A percentile compares a stretch with the other conserved stretches of the same genome.
phyloP scores from a whole-genome alignment of 2,329 filamentous ascomycete genomes.

The Monilinia polystroma region DNA sequence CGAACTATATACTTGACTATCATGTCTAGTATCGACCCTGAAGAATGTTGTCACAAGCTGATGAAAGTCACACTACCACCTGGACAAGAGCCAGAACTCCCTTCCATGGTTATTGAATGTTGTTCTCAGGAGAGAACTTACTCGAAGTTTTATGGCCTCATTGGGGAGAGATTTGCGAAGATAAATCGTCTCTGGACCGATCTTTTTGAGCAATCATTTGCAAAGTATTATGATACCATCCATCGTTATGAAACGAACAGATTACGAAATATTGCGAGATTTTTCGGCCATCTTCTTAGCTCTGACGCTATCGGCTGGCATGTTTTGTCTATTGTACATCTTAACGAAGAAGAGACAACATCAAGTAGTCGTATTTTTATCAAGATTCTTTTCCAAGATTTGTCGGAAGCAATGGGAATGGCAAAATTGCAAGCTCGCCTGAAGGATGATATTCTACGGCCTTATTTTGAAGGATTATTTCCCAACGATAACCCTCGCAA shows the following conservation, averaged over 20 bases:
- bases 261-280: conserved; percentile 88
- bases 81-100: conserved; percentile 84
- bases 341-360: conserved; percentile 97
- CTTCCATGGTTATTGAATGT: conserved; percentile 96
- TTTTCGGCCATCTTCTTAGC: conserved; percentile 89
- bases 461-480: conserved; percentile 82
- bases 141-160: conserved; percentile 93
- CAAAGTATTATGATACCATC: conserved; percentile 94
- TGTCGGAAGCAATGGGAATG: conserved; percentile 84
- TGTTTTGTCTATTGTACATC: conserved; percentile 75
- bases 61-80: conserved; percentile 88
- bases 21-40: conserved; percentile 92
- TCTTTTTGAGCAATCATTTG: conserved; percentile 86
- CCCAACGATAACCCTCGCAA: conserved; percentile 86
- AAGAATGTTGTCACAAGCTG: conserved; percentile 95
- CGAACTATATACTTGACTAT: conserved; percentile 96
- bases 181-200: conserved; percentile 94
- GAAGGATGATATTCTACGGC: conserved; percentile 73
- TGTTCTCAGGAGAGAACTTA: conserved; percentile 96
- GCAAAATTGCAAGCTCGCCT: conserved; percentile 73
- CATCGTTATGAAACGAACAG: conserved; percentile 96
- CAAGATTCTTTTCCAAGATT: conserved; percentile 94
- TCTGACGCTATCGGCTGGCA: conserved; percentile 93
- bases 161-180: conserved; percentile 93
- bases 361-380: conserved; percentile 96